Evolutionary conservation across 192 early-diverging fungal genomes (phyloP), one percentile per base, ranked within the genome.

Genomic region (Lobosporangium transversale): DNA sequence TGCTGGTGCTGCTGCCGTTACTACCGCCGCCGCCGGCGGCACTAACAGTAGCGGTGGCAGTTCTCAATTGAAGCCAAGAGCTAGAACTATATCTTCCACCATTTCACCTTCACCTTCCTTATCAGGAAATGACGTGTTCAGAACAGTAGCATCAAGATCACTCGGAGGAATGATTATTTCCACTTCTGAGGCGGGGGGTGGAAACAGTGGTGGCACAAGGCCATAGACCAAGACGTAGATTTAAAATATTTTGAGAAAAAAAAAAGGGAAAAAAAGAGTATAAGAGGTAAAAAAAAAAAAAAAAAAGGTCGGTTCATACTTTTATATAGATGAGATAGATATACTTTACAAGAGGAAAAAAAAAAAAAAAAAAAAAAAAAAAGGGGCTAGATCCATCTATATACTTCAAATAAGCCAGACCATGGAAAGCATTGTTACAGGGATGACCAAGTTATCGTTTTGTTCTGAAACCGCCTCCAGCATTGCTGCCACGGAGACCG

Each of bases 401-500:
- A 14, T 14, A 6, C 26, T 42, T 70, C 31, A 70, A 15, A 61
- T 66, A 21, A 79, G 31, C 58, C 62, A 81, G 8, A 84, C 69
- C 59, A 84, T 68, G 18, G 90, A 64, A 59, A 85, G 88, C 81
- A 91, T 89, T 53, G 85, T 89, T 52, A 95, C 84, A 3, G 97
- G 96, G 53, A 98, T 88, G 23, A 96, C 81, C 32, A 97, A 79
- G 74, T 99, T 99, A 74, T 99, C 97, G 68, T 99, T 99, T 82
- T 99, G 96, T 52, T 87, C 90, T 2, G 95, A 93, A 53, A 92
- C 80, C 3, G 94, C 95, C 66, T 97, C 95, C 21, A 97, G 75
- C 63, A 93, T 63, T 1, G 83, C 94, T 79, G 86, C 50, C 27
- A 79, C 55, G 2, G 78, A 74, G 17, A 73, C 62, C 5, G 62